phyloP scores from a whole-genome alignment of 768 basidiomycete genomes.

The Boletus edulis region DNA sequence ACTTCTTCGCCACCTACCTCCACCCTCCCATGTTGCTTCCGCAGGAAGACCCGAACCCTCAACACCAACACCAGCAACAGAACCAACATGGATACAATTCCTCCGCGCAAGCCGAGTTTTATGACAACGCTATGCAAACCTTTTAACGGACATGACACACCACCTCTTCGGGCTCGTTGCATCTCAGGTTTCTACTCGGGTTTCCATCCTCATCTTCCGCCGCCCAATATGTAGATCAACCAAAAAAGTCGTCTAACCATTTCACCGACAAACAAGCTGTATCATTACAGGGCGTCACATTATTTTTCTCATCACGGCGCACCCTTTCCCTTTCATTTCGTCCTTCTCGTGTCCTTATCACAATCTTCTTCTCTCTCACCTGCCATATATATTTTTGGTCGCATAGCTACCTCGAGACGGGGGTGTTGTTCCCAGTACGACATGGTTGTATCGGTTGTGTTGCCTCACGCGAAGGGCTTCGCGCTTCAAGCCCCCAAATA shows the following conservation, averaged over 20 bases:
- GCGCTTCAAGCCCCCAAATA: constrained; percentile 43
- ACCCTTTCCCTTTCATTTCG: not conserved
- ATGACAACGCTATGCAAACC: constrained; percentile 37
- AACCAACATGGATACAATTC: constrained; percentile 16
- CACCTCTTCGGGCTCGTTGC: not conserved
- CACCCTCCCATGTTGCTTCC: constrained; percentile 57
- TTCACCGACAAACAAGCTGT: constrained; percentile 9
- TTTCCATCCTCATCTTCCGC: not conserved
- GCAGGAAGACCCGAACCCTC: constrained; percentile 30
- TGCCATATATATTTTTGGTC: constrained; percentile 31
- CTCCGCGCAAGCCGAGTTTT: constrained; percentile 27
- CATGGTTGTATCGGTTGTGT: constrained; percentile 26
- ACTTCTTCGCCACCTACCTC: constrained; percentile 50
- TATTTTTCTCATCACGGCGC: constrained; percentile 6
- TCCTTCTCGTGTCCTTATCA: not conserved
- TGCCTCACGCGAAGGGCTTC: constrained; percentile 49
- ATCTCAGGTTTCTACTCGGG: constrained; percentile 7
- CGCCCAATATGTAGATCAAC: constrained; percentile 18
- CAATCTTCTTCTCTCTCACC: constrained; percentile 15
- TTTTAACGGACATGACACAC: constrained; percentile 18
- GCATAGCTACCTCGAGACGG: constrained; percentile 17
- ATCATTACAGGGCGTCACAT: constrained; percentile 16
- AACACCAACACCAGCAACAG: constrained; percentile 26
- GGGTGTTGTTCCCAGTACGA: constrained; percentile 13
- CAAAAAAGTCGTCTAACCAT: constrained; percentile 6